These are phyloP conservation scores for Xerocomus cyaneibrunnescens DNA, from an alignment of 1,284 basidiomycete species.

Conservation along the genomic window DNA sequence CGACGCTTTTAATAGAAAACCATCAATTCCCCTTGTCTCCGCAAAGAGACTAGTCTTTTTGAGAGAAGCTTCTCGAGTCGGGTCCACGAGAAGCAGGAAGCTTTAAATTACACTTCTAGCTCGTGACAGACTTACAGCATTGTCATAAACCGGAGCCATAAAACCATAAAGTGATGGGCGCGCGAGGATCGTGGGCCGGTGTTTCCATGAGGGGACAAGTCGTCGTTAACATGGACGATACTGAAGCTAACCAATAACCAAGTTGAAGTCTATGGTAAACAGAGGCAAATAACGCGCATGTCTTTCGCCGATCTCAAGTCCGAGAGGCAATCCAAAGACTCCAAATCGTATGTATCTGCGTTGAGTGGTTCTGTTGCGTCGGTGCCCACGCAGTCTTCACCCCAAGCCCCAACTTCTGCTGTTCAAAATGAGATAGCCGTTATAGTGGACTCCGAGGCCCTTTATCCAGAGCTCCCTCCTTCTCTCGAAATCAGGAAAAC, in stretches of 20 bases:
- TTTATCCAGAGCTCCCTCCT: conserved; percentile 31
- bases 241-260: too few relatives aligned
- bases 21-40: conserved; percentile 9
- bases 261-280: not conserved
- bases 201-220: too few relatives aligned
- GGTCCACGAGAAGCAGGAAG: not conserved
- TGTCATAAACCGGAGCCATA: too few relatives aligned
- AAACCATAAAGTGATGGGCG: too few relatives aligned
- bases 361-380: conserved; percentile 22
- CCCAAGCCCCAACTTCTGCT: conserved; percentile 15
- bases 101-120: not conserved
- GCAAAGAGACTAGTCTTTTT: conserved; percentile 4
- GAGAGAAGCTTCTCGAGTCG: not conserved
- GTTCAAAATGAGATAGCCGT: not conserved
- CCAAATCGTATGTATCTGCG: conserved; percentile 34
- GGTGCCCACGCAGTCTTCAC: conserved; percentile 15
- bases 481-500: conserved; percentile 35
- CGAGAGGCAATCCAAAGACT: conserved; percentile 26
- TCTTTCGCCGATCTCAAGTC: conserved; percentile 36
- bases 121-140: not conserved
- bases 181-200: too few relatives aligned
- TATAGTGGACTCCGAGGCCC: conserved; percentile 1
- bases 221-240: too few relatives aligned
- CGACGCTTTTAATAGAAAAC: not conserved
- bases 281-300: conserved; percentile 29